Evolutionary conservation across 164 flowering plant species (phyloP).

Genomic region (Berberis thunbergii): DNA sequence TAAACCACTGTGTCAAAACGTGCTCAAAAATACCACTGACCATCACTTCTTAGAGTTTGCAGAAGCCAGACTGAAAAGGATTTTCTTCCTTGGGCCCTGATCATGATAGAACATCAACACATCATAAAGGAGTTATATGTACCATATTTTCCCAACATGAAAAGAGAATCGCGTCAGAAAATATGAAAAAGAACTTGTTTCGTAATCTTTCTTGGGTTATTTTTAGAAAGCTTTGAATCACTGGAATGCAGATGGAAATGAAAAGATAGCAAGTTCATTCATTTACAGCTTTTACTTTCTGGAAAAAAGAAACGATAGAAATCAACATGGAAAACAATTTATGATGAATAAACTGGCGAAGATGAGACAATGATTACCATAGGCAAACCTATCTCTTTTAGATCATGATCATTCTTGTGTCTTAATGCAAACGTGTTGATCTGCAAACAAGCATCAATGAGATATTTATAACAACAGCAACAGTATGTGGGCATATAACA

Average conservation of each 20-base stretch:
- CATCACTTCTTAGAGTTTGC: not conserved
- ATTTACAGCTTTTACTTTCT: not conserved
- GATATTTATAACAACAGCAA: not conserved
- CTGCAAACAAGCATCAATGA: not conserved
- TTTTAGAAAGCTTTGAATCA: too few relatives aligned
- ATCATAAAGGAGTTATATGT: not conserved
- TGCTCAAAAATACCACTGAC: not conserved
- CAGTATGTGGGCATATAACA: not conserved
- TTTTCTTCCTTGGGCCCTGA: not conserved
- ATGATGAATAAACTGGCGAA: not conserved
- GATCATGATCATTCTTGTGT: not conserved
- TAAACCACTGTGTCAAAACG: too few relatives aligned
- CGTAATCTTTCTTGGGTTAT: too few relatives aligned
- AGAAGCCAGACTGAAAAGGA: not conserved
- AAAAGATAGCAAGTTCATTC: too few relatives aligned
- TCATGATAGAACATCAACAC: not conserved
- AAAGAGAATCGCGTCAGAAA: not conserved
- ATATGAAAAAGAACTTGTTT: too few relatives aligned
- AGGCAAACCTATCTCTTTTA: not conserved
- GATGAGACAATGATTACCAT: not conserved
- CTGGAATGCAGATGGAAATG: too few relatives aligned
- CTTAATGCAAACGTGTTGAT: not conserved
- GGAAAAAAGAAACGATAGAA: not conserved
- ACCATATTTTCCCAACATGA: not conserved
- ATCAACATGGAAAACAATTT: not conserved